A percentile compares a stretch with the other conserved stretches of the same genome.
phyloP scores from a whole-genome alignment of 345 rosid species.

The Psidium friedrichsthalianum region DNA sequence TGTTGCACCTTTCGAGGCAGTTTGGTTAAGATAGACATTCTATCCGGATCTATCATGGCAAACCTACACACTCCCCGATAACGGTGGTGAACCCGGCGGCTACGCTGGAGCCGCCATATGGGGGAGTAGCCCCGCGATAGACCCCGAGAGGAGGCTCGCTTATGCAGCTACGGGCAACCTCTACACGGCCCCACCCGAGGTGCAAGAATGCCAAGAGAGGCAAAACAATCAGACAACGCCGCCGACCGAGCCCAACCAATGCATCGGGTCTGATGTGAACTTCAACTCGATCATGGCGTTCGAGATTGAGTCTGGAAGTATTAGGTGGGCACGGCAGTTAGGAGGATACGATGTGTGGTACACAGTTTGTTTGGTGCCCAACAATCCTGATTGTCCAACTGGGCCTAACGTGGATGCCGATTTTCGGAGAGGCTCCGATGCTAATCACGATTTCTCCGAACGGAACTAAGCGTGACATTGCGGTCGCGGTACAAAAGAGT shows the following conservation, averaged over 20 bases:
- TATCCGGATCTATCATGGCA: constrained; percentile 16
- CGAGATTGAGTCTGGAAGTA: constrained; percentile 17
- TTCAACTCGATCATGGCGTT: constrained; percentile 25
- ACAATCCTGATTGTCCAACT: constrained; percentile 31
- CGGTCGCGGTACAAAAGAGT: constrained; percentile 5
- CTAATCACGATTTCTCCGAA: constrained; percentile 10
- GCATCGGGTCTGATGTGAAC: constrained; percentile 21
- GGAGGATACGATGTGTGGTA: constrained; percentile 30
- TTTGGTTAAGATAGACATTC: constrained; percentile 5
- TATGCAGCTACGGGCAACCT: constrained; percentile 34
- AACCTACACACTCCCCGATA: constrained; percentile 33
- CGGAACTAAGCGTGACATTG: constrained; percentile 5
- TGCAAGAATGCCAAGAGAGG: constrained; percentile 17
- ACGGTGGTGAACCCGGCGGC: constrained; percentile 27
- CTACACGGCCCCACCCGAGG: constrained; percentile 24
- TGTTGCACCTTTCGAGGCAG: constrained; percentile 38
- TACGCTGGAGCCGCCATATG: constrained; percentile 33
- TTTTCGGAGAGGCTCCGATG: constrained; percentile 24
- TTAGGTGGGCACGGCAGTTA: constrained; percentile 25
- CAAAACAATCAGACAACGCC: constrained; percentile 27
- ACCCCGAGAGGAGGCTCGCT: constrained; percentile 15
- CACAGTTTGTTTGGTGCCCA: constrained; percentile 22
- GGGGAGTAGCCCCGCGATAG: constrained; percentile 49
- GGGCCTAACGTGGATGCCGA: constrained; percentile 44
- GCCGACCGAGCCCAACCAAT: constrained; percentile 28